Evolutionary conservation across 805 yeast species (phyloP).

Genomic region (Lipomyces kockii): DNA sequence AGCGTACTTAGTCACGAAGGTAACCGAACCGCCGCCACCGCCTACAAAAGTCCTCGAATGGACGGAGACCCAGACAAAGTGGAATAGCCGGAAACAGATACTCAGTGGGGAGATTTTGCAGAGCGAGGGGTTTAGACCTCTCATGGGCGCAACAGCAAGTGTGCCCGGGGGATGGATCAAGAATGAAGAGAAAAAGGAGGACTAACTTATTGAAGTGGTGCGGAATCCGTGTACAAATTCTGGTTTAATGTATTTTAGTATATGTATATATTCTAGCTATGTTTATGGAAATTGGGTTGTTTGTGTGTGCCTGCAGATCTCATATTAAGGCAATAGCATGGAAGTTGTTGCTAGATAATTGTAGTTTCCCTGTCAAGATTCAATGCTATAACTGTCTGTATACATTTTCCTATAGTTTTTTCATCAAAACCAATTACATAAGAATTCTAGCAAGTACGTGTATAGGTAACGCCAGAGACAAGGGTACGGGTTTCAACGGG

Average conservation of each 20-base stretch:
- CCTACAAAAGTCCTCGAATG: conserved; percentile 23
- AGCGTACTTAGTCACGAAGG: conserved; percentile 59
- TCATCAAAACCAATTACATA: too few relatives aligned
- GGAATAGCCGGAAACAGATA: conserved; percentile 27
- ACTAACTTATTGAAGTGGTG: not conserved
- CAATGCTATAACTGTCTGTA: too few relatives aligned
- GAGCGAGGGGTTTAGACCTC: conserved; percentile 18
- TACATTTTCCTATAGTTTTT: too few relatives aligned
- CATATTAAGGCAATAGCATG: too few relatives aligned
- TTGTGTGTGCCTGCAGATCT: too few relatives aligned
- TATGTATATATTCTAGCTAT: not conserved
- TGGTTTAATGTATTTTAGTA: not conserved
- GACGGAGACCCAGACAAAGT: conserved; percentile 26
- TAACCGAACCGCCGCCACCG: conserved; percentile 40
- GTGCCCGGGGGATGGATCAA: not conserved
- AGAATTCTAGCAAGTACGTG: too few relatives aligned
- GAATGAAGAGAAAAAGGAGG: not conserved
- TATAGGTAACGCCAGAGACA: too few relatives aligned
- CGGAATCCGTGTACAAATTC: not conserved
- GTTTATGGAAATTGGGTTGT: not conserved
- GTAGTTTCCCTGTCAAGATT: too few relatives aligned
- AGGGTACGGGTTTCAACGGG: not conserved
- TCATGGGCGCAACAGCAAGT: not conserved
- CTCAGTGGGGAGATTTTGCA: conserved; percentile 18
- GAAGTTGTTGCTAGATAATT: too few relatives aligned